These are phyloP conservation scores for Canna indica DNA, from an alignment of 176 grass and related monocot species.

Conservation along the genomic window DNA sequence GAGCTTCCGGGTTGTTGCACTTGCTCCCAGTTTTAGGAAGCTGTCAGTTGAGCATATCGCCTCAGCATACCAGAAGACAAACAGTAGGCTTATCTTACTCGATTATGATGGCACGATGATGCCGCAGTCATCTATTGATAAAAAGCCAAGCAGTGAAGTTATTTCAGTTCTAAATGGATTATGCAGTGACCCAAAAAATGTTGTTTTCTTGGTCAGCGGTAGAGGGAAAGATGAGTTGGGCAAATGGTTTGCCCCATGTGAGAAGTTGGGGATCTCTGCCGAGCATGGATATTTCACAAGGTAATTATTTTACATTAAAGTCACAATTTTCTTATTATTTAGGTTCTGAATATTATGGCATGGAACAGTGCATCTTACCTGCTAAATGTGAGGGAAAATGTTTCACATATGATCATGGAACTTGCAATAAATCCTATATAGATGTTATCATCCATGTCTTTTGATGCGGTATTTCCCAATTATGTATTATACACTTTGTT, in stretches of 20 bases:
- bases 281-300: constrained; percentile 67
- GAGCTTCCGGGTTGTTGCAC: constrained; percentile 38
- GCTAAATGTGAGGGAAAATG: neutral
- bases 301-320: constrained; percentile 27
- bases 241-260: constrained; percentile 46
- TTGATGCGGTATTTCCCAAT: neutral
- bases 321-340: neutral
- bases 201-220: constrained; percentile 49
- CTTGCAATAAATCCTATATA: neutral
- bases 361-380: neutral
- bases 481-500: neutral
- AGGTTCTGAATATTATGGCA: neutral
- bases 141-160: constrained; percentile 39
- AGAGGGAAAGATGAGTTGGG: constrained; percentile 39
- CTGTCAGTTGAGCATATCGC: constrained; percentile 38
- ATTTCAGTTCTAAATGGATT: constrained; percentile 34
- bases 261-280: constrained; percentile 44
- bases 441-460: neutral
- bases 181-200: constrained; percentile 38
- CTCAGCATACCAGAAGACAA: constrained; percentile 28
- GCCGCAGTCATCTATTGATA: constrained; percentile 27
- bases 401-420: neutral
- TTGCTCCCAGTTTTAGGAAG: constrained; percentile 44
- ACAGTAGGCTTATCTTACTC: constrained; percentile 41
- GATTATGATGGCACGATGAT: constrained; percentile 65